Base-by-base conservation (phyloP, 202 grass and related monocot genomes). In the Panicum virgatum region DNA sequence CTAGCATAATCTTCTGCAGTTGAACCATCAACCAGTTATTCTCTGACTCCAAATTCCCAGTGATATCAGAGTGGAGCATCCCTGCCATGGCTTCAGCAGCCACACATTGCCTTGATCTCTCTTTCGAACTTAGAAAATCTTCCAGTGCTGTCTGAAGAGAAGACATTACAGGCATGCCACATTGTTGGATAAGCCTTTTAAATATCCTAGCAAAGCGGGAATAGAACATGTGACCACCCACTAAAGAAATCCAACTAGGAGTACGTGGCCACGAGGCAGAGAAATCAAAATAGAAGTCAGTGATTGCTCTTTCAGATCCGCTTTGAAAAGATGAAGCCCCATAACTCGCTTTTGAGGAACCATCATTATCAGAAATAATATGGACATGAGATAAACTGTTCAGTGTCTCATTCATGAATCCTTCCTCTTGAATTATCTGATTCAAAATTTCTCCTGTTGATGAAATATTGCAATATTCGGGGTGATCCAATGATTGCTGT, bases 241-340 rank as follows among this genome's bases (percentile, higher is more conserved):
- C 79, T 80, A 91, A 81, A 29, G 92, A 95, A 80, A 95, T 96
- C 92, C 92, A 98, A 88, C 86, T 95, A 34, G 96, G 96, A 12
- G 96, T 96, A 12, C 96, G 87, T 71, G 96, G 96, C 96, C 96
- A 98, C 1, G 88, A 88, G 23, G 92, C 88, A 84, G 89, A 91
- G 69, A 98, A 98, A 87, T 98, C 96, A 83, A 95, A 98, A 82
- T 98, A 96, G 77, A 98, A 98, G 75, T 90, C 88, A 51, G 90
- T 98, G 11, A 98, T 93, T 60, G 90, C 90, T 88, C 90, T 91
- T 78, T 98, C 96, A 73, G 88, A 66, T 59, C 90, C 84, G 0
- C 90, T 95, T 83, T 93, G 96, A 85, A 98, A 93, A 69, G 89
- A 93, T 82, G 92, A 94, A 60, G 84, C 81, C 60, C 88, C 92